Conservation (phyloP, 177 flowering plant species). For the Tripterygium wilfordii region DNA sequence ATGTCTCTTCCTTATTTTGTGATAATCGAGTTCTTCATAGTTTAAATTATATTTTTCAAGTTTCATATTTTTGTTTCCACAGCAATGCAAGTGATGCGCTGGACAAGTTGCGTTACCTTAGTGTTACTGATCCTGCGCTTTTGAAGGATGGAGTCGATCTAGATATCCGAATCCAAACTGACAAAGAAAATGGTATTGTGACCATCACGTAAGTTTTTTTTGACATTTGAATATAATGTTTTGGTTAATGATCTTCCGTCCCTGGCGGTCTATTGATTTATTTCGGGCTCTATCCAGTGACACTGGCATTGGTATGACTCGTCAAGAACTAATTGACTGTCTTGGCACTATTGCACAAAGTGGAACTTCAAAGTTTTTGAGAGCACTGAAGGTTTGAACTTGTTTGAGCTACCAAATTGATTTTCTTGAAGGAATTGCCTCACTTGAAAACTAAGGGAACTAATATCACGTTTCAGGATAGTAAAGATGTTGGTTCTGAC, state of each 20-base stretch:
- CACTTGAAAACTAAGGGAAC: too few relatives aligned
- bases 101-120: constrained; percentile 87
- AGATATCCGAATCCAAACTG: constrained; percentile 83
- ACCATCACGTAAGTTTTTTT: constrained; percentile 68
- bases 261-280: neutral
- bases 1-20: too few relatives aligned
- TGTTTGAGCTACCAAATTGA: too few relatives aligned
- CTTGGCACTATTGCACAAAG: constrained; percentile 99
- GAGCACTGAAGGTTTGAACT: constrained; percentile 71
- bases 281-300: constrained; percentile 45
- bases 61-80: too few relatives aligned
- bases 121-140: constrained; percentile 79
- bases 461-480: too few relatives aligned
- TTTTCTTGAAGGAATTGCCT: too few relatives aligned
- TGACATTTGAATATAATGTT: neutral
- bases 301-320: constrained; percentile 94
- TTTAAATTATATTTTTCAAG: too few relatives aligned
- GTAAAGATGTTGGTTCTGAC: constrained; percentile 83
- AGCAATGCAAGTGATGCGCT: constrained; percentile 99
- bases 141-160: constrained; percentile 69
- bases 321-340: constrained; percentile 89
- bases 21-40: too few relatives aligned
- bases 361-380: constrained; percentile 94
- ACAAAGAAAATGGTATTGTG: constrained; percentile 82
- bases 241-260: neutral